Base-by-base conservation (phyloP, 2,329 filamentous ascomycete genomes). In the Scedosporium dehoogii region DNA sequence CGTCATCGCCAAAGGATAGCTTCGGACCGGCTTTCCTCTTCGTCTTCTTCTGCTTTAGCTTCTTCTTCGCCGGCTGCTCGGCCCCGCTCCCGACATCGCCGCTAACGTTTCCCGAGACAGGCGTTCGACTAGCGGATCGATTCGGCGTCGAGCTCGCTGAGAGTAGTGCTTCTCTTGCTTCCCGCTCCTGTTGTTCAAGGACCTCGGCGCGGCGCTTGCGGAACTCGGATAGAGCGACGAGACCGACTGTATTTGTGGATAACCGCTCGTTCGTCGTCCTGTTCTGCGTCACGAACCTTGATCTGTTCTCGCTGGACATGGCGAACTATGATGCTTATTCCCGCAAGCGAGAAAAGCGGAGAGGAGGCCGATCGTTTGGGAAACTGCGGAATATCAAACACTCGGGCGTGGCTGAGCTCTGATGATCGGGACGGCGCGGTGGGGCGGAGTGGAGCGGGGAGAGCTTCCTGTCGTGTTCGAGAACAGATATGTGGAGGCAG, bases 191-290 rank as follows among this genome's bases (percentile, higher is more conserved):
- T 71, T 91, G 87, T 73, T 97, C 93, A 58, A 96, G 79, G n/a
- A 92, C 91, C 75, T 97, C 91, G 68, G 92, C 92, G 74, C 93
- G 91, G 64, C 94, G 87, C 78, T 99, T 97, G 74, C 93, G 91
- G 74, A 96, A 97, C 72, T 97, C 94, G 67, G 90, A 91, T 53
- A 97, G 86, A 63, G 90, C 85, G 61, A 97, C 93, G 2, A 99
- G 86, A 48, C 94, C 94, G 67, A 97, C 92, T 0, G 91, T 96
- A 70, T 91, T 87, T 61, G 86, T 90, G 64, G 93, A 93, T 58
- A 96, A 81, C 14, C 91, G 81, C 70, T 96, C 88, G 73, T 93
- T 85, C 1, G 90, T 89, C 1, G 89, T 89, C 67, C 88, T 81
- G 66, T 86, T 87, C 70, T 92, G 89, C 51, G 87, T 81, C 1